Evolutionary conservation across 2,329 filamentous ascomycete genomes (phyloP), one percentile per base, ranked within the genome.

Genomic region (Epicoccum sorghinum): DNA sequence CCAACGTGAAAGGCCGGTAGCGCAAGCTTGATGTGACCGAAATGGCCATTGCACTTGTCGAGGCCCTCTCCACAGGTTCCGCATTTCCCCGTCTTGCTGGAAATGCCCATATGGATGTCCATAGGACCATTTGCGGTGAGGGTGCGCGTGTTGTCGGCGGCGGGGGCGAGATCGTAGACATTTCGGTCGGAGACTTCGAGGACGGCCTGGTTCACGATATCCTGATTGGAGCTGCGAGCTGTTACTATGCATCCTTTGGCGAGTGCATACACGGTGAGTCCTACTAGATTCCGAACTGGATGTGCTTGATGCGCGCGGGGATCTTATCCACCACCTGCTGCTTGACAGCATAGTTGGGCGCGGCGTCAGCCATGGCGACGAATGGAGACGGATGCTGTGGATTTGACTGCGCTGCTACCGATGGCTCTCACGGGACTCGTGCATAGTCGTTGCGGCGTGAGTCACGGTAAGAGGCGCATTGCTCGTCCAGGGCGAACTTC

Each of bases 1-100:
- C 95, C 95, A 61, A 98, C 92, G 72, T 99, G 95, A 70, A 98
- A 98, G 38, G 89, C 91, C 4, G 95, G 95, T 46, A 99, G 81
- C 1, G 93, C 91, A 12, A 99, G 84, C 68, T 90, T 87, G 67
- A 99, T 89, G 76, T 97, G 89, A 41, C 95, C 95, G 70, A 98
- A 99, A 75, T 99, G 95, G 10, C 95, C 95, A 65, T 91, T 95
- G 75, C 95, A 99, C 61, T 89, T 86, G 66, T 91, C 85, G 27
- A 98, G 80, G 13, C 86, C 83, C 69, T 93, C 86, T 42, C 90
- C 86, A 72, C 95, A 99, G 12, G 95, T 98, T 38, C 85, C 80
- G 74, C 95, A 99, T 55, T 80, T 83, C 23, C 86, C 89, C 3
- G 80, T 83, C 77, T 98, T 98, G 72, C 86, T 91, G 13, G 93